Conservation (phyloP, 2,329 filamentous ascomycete genomes). For the Ophiostoma pallidulum region DNA sequence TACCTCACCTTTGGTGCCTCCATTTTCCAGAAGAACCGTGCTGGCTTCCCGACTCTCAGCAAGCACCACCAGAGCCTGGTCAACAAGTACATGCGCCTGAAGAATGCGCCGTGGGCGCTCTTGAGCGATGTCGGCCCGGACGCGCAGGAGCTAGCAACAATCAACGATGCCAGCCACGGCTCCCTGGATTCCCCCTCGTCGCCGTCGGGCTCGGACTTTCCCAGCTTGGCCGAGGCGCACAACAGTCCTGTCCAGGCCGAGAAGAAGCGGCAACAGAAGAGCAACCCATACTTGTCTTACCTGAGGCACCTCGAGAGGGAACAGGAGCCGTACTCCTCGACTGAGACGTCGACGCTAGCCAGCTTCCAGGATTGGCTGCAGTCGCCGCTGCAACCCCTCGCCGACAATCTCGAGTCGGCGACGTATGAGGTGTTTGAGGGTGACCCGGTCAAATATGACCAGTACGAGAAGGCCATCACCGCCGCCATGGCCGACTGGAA, state of each 20-base stretch:
- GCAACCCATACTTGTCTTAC: slow-evolving; percentile 56
- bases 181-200: background rate
- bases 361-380: slow-evolving; percentile 89
- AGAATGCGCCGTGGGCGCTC: slow-evolving; percentile 52
- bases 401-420: slow-evolving; percentile 91
- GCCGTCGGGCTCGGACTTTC: slow-evolving; percentile 39
- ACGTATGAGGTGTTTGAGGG: slow-evolving; percentile 99
- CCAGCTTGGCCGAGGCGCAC: slow-evolving; percentile 58
- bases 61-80: slow-evolving; percentile 53
- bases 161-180: slow-evolving; percentile 18
- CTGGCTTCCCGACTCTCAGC: slow-evolving; percentile 52
- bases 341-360: slow-evolving; percentile 43
- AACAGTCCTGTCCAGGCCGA: slow-evolving; percentile 29
- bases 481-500: slow-evolving; percentile 76
- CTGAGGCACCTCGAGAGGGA: slow-evolving; percentile 74
- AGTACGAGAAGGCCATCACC: slow-evolving; percentile 79
- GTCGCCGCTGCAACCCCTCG: slow-evolving; percentile 85
- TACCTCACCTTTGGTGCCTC: slow-evolving; percentile 46
- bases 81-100: slow-evolving; percentile 54
- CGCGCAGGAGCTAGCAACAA: slow-evolving; percentile 22
- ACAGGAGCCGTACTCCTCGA: slow-evolving; percentile 52
- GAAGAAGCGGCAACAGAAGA: slow-evolving; percentile 35
- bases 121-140: slow-evolving; percentile 51
- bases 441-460: slow-evolving; percentile 94
- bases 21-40: slow-evolving; percentile 51